A percentile compares a stretch with the other conserved stretches of the same genome.
These are phyloP conservation scores for Elongisporangium prolatum DNA, from an alignment of 352 stramenopile genomes.

Conservation along the genomic window DNA sequence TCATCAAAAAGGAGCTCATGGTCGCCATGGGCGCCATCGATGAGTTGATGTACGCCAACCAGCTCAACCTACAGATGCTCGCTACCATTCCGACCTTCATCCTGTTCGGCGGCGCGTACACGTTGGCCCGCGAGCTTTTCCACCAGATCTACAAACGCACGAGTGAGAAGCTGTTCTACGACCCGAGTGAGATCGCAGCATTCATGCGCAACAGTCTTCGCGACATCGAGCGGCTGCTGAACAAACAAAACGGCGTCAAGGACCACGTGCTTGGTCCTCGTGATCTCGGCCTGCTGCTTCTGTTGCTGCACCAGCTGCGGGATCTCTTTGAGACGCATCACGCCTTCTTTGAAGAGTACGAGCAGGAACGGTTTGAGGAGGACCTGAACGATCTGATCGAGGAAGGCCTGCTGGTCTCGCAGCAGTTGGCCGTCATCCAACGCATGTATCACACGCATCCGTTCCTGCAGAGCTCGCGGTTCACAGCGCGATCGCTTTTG, in stretches of 20 bases:
- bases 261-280: constrained; percentile 46
- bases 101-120: constrained; percentile 70
- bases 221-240: constrained; percentile 80
- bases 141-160: constrained; percentile 73
- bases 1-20: constrained; percentile 89
- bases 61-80: constrained; percentile 84
- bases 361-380: constrained; percentile 80
- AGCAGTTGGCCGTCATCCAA: constrained; percentile 83
- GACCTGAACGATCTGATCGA: constrained; percentile 79
- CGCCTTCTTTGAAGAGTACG: constrained; percentile 66
- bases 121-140: constrained; percentile 44
- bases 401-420: constrained; percentile 65
- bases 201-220: constrained; percentile 77
- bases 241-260: constrained; percentile 63
- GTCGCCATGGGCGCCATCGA: constrained; percentile 85
- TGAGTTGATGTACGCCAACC: constrained; percentile 84
- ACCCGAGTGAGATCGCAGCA: constrained; percentile 63
- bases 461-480: constrained; percentile 65
- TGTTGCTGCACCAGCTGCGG: constrained; percentile 73
- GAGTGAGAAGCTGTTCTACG: constrained; percentile 76
- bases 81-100: constrained; percentile 84
- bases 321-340: constrained; percentile 73
- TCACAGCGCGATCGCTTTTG: constrained; percentile 49
- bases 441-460: constrained; percentile 85
- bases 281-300: constrained; percentile 68